Evolutionary conservation across 129 eudicot genomes (phyloP).

Genomic region (Helianthus annuus): HanXRQr2.0-SUNRISE NC_035445.2:165895529-165896028

Average conservation of each 20-base stretch:
- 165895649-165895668: background rate
- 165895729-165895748: background rate
- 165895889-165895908: too few relatives aligned
- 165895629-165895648: background rate
- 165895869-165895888: background rate
- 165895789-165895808: background rate
- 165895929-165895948: background rate
- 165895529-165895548: background rate
- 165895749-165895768: background rate
- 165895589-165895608: background rate
- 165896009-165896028: background rate
- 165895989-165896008: background rate
- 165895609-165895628: background rate
- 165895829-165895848: slow-evolving; percentile 7
- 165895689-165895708: background rate
- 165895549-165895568: background rate
- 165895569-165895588: background rate
- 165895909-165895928: too few relatives aligned
- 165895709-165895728: background rate
- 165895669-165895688: background rate
- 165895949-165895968: background rate
- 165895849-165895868: background rate
- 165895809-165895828: background rate
- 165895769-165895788: slow-evolving; percentile 3
- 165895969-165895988: background rate